Evolutionary conservation across 2,329 filamentous ascomycete genomes (phyloP).

Genomic region (Alternaria metachromatica): DNA sequence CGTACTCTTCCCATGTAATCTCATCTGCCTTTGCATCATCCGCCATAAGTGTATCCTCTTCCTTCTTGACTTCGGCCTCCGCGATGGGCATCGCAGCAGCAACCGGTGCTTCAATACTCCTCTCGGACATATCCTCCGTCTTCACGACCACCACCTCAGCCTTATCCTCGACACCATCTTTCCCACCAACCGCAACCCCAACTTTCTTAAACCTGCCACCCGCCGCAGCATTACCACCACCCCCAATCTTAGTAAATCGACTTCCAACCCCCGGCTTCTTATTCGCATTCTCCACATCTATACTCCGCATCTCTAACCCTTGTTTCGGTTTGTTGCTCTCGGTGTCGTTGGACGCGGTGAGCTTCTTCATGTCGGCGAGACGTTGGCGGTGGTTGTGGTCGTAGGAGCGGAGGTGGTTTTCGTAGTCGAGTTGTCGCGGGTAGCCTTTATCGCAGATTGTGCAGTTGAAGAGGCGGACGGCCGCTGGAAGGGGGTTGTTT

Average conservation of each 20-base stretch:
- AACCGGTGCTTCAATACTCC: conserved; percentile 34
- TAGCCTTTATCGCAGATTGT: conserved; percentile 92
- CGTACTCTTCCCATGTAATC: conserved; percentile 56
- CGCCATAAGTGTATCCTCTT: conserved; percentile 30
- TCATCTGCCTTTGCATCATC: conserved; percentile 29
- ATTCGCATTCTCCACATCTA: conserved; percentile 26
- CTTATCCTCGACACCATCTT: neutral
- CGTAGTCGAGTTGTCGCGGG: conserved; percentile 92
- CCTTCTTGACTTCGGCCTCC: conserved; percentile 14
- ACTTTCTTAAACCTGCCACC: conserved; percentile 72
- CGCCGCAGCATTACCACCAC: conserved; percentile 17
- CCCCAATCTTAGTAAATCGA: conserved; percentile 39
- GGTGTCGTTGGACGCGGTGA: conserved; percentile 39
- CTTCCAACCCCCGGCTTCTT: conserved; percentile 26
- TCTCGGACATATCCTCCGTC: conserved; percentile 42
- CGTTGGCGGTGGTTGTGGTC: conserved; percentile 83
- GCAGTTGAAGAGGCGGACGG: conserved; percentile 51
- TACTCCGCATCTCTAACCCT: conserved; percentile 33
- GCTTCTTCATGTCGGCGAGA: conserved; percentile 82
- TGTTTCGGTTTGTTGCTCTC: conserved; percentile 28
- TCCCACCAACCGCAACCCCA: conserved; percentile 52
- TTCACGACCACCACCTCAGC: conserved; percentile 16
- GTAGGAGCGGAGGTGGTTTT: conserved; percentile 91
- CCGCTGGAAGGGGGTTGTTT: conserved; percentile 53
- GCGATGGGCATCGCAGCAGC: neutral